Evolutionary conservation across 805 yeast species (phyloP).

Genomic region (Ogataea paradorogensis): DNA sequence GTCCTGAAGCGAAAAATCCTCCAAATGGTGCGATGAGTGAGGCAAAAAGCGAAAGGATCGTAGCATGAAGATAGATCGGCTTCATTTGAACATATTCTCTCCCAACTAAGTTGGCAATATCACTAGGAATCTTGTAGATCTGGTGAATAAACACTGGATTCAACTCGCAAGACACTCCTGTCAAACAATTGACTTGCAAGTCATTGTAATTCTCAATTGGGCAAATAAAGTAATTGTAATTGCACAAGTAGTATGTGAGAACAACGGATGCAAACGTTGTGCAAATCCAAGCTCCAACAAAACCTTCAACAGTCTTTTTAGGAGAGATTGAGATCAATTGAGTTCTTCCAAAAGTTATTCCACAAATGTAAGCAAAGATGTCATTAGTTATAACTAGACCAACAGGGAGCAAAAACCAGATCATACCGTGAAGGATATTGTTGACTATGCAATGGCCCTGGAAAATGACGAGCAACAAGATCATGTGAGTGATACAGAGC

Average conservation of each 20-base stretch:
- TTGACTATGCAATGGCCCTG: conserved; percentile 92
- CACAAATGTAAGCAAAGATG: conserved; percentile 94
- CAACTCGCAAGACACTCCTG: conserved; percentile 69
- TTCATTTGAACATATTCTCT: conserved; percentile 57
- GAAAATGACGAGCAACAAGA: conserved; percentile 80
- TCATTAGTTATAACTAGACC: conserved; percentile 91
- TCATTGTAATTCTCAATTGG: conserved; percentile 63
- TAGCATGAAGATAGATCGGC: conserved; percentile 89
- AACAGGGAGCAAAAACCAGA: conserved; percentile 93
- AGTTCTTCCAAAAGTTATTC: conserved; percentile 92
- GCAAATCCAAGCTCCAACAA: conserved; percentile 95
- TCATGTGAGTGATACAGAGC: conserved; percentile 92
- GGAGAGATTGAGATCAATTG: conserved; percentile 93
- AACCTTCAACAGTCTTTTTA: conserved; percentile 96
- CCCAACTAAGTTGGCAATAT: conserved; percentile 45
- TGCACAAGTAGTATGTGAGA: conserved; percentile 61
- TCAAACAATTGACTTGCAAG: conserved; percentile 56
- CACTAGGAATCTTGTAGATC: conserved; percentile 69
- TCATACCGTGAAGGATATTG: conserved; percentile 84
- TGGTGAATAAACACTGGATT: conserved; percentile 89
- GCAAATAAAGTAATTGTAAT: conserved; percentile 77
- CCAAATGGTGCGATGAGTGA: conserved; percentile 98
- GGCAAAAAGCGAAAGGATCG: conserved; percentile 87
- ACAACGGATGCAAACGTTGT: conserved; percentile 73
- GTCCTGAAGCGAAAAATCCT: conserved; percentile 97